Evolutionary conservation across 306 rosid genomes (phyloP).

Genomic region (Malus orientalis): DNA sequence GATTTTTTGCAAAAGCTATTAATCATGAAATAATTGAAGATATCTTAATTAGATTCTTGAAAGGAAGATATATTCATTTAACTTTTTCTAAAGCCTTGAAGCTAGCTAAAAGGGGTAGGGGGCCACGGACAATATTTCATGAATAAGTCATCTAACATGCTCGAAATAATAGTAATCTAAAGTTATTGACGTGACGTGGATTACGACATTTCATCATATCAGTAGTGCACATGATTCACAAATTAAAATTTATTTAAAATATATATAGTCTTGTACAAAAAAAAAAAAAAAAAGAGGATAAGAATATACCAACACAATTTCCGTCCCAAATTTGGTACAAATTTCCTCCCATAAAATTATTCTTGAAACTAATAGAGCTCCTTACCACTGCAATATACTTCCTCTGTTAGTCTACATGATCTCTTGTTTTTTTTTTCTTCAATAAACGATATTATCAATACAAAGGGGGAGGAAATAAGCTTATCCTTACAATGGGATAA

Average conservation of each 20-base stretch:
- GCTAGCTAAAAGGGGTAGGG: neutral
- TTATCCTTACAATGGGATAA: too few species aligned
- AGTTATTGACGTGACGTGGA: neutral
- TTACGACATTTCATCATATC: too few species aligned
- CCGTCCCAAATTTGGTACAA: neutral
- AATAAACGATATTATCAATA: too few species aligned
- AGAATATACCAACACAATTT: too few species aligned
- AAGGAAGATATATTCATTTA: neutral
- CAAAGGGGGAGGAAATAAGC: accelerated
- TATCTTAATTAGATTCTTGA: neutral
- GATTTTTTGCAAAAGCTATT: neutral
- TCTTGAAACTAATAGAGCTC: neutral
- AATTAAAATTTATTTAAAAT: too few species aligned
- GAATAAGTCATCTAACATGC: too few species aligned
- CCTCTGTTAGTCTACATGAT: neutral
- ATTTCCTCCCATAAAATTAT: neutral
- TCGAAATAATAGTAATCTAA: too few species aligned
- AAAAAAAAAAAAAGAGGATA: too few species aligned
- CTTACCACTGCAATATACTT: neutral
- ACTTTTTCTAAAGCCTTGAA: slow-evolving; percentile 1
- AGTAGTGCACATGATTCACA: neutral
- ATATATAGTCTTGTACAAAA: too few species aligned
- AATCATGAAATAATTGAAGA: neutral
- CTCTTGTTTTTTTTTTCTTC: too few species aligned
- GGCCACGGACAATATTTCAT: neutral